These are phyloP conservation scores for Leucocoprinus leucothites DNA, from an alignment of 768 basidiomycete genomes.

Conservation along the genomic window DNA sequence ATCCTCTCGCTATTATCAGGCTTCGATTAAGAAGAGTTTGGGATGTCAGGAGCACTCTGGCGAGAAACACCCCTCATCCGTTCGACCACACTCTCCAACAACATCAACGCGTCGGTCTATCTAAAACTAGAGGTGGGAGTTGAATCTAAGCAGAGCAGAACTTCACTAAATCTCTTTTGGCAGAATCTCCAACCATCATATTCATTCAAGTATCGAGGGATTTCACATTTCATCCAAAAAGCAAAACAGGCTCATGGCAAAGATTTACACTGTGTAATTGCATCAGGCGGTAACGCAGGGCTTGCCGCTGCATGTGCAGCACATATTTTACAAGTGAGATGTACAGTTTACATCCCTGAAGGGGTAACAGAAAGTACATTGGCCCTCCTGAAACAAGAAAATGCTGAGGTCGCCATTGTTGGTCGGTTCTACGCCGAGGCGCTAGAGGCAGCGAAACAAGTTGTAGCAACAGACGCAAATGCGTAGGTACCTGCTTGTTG, in stretches of 20 bases:
- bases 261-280: conserved; percentile 59
- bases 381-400: conserved; percentile 46
- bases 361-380: conserved; percentile 48
- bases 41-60: conserved; percentile 37
- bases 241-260: conserved; percentile 49
- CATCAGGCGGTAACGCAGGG: conserved; percentile 82
- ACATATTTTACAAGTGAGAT: conserved; percentile 47
- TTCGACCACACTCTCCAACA: conserved; percentile 55
- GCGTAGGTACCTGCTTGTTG: conserved; percentile 40
- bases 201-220: conserved; percentile 77
- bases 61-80: conserved; percentile 62
- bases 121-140: conserved; percentile 68
- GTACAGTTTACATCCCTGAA: conserved; percentile 66
- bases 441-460: conserved; percentile 43
- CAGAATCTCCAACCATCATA: conserved; percentile 72
- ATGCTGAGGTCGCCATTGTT: conserved; percentile 54
- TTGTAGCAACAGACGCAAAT: conserved; percentile 40
- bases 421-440: conserved; percentile 62
- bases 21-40: neutral
- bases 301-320: conserved; percentile 68
- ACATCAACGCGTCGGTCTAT: conserved; percentile 50
- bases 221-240: conserved; percentile 58
- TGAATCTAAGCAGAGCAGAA: neutral
- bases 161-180: neutral
- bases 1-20: no score